phyloP scores from a whole-genome alignment of 257 asterid genomes.

The Rehmannia glutinosa region DNA sequence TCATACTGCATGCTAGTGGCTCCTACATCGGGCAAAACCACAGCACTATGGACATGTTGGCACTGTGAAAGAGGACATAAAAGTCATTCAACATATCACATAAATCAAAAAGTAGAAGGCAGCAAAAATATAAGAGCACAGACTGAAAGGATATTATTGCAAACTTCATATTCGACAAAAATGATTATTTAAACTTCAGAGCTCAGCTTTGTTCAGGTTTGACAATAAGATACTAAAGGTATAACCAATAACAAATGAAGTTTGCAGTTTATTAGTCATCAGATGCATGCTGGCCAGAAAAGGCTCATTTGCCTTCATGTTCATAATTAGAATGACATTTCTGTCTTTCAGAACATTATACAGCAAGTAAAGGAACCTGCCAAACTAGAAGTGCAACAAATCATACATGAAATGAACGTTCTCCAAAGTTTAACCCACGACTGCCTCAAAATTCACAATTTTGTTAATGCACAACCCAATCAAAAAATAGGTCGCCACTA shows the following conservation, averaged over 20 bases:
- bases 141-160: no score
- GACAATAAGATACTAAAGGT: slow-evolving; percentile 5
- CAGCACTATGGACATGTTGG: slow-evolving; percentile 32
- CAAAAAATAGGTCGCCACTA: not conserved
- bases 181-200: no score
- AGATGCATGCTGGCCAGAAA: no score
- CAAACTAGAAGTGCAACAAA: not conserved
- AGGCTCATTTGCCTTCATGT: no score
- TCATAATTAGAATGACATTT: no score
- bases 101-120: not conserved
- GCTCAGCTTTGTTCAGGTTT: no score
- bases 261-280: no score
- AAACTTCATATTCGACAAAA: no score
- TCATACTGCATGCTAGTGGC: slow-evolving; percentile 21
- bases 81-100: slow-evolving; percentile 1
- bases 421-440: not conserved
- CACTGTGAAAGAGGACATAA: slow-evolving; percentile 30
- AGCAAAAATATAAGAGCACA: slow-evolving; percentile 1
- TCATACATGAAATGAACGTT: no score
- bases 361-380: not conserved
- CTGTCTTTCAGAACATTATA: no score
- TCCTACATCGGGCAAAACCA: slow-evolving; percentile 36
- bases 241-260: not conserved
- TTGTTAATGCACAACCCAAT: not conserved
- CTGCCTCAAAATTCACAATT: slow-evolving; percentile 3